Base-by-base conservation (phyloP, 169 alveolate species). In the Eimeria tenella region DNA sequence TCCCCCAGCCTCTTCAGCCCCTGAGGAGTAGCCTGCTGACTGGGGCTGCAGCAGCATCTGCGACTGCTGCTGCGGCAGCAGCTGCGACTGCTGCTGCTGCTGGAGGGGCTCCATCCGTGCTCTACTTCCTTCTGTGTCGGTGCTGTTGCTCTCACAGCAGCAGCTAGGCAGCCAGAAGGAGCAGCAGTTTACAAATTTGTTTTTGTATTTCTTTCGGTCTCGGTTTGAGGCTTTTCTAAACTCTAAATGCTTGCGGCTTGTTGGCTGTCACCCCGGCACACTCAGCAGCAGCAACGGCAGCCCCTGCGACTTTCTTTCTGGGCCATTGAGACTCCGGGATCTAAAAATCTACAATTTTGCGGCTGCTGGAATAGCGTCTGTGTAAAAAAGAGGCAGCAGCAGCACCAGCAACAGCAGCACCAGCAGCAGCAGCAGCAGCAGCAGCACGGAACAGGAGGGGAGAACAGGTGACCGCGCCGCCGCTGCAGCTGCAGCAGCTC, bases 31-130 rank as follows among this genome's bases (percentile, higher is more conserved):
- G 11, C 68, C 68, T 13, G 68, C 11, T 0, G 49, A n/a, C 79
- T 58, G 68, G 21, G 11, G 68, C 68, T 13, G 19, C 68, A 58
- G 68, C 21, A 58, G 11, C 19, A 13, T 10, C 1, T 58, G 21
- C 4, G 19, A 50, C 55, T 21, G 82, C 56, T 23, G 53, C 82
- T n/a, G 82, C 82, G 13, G 82, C 49, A 21, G 82, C 53, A 19
- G 74, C 74, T 58, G 42, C 42, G 0, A 2, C 42, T 31, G 42
- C 42, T 31, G 42, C 42, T 58, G 68, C 68, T 58, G 68, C 68
- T 58, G 68, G 68, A 73, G 82, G 82, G 82, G 82, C 82, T 73
- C 82, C 82, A 73, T 73, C 56, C 21, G 82, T 50, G 74, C 21
- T 31, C 74, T 17, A 31, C 23, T 23, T 9, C 74, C 23, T 19